Evolutionary conservation across 306 rosid genomes (phyloP), one percentile per base, ranked within the genome.

Genomic region (Quercus variabilis): DNA sequence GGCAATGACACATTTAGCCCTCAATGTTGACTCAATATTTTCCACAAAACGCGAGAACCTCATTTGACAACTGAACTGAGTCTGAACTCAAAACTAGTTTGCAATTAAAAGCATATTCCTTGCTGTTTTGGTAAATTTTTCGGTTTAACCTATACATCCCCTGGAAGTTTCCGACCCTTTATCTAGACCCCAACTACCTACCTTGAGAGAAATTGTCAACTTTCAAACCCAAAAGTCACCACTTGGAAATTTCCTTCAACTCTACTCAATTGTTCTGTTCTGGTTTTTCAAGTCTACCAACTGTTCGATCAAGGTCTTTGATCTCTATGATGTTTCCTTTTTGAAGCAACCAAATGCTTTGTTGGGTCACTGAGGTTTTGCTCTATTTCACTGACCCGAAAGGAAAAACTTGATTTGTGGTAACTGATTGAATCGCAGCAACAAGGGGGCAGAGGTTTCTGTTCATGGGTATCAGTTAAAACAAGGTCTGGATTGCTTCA

Each of bases 401-500:
- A 8, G 46, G 8, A 58, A 8, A 15, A 65, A 11, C 74, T 76
- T 65, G 74, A 31, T 79, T 81, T 79, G 31, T 62, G 46, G 38
- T 68, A 56, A 67, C 82, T 73, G 74, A 73, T 62, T 56, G 51
- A 64, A 73, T 78, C 58, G 82, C 60, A 71, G 55, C 55, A 55
- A 55, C 80, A 57, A 54, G 5, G 21, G 81, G 21, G 76, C 76
- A 56, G 55, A 30, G 71, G 72, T 77, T 81, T 84, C 76, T 78
- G 69, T 20, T 84, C 75, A 10, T 74, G 77, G 59, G 43, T 62
- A 81, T 67, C 69, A 58, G 54, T 69, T 60, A 21, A 46, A 71
- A 82, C 70, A 64, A 79, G 89, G 80, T 80, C 74, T 84, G 80
- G 46, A 75, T 75, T 58, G 76, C 79, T 58, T 81, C 87, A 82